Conservation (phyloP, 192 early-diverging fungal species). For the Linderina pennispora region DNA sequence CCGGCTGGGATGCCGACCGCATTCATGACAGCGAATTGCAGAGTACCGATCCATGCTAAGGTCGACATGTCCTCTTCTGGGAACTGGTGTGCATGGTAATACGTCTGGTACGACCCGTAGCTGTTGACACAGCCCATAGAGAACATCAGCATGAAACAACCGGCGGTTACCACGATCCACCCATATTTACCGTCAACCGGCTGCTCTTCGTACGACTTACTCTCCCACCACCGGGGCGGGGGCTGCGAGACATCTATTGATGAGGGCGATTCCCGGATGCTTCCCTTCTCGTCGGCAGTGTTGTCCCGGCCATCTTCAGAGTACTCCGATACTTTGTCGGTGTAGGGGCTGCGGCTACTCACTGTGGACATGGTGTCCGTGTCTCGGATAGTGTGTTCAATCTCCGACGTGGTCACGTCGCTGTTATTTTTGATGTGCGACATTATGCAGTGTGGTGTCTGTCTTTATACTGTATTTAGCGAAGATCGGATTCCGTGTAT, state of each 20-base stretch:
- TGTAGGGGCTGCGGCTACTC: too few species aligned
- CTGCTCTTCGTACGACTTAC: too few species aligned
- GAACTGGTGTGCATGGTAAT: slow-evolving; percentile 18
- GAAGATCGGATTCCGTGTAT: not conserved
- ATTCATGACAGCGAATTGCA: slow-evolving; percentile 31
- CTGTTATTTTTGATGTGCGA: not conserved
- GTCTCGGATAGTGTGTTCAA: too few species aligned
- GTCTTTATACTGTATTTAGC: not conserved
- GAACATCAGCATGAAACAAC: slow-evolving; percentile 27
- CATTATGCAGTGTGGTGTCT: too few species aligned
- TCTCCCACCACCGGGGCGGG: too few species aligned
- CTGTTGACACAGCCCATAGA: slow-evolving; percentile 14
- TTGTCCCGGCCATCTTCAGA: not conserved
- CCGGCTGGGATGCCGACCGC: slow-evolving; percentile 22
- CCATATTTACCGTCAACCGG: slow-evolving; percentile 7
- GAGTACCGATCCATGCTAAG: slow-evolving; percentile 32
- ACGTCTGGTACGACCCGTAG: slow-evolving; percentile 24
- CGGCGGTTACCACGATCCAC: slow-evolving; percentile 25
- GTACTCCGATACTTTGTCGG: too few species aligned
- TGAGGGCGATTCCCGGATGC: not conserved
- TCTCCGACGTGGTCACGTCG: not conserved
- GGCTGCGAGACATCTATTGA: too few species aligned
- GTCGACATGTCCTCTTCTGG: slow-evolving; percentile 13
- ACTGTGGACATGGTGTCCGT: too few species aligned
- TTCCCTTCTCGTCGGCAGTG: slow-evolving; percentile 2